These are phyloP conservation scores for Simmondsia chinensis DNA, from an alignment of 148 eudicot genomes.

Conservation along the genomic window DNA sequence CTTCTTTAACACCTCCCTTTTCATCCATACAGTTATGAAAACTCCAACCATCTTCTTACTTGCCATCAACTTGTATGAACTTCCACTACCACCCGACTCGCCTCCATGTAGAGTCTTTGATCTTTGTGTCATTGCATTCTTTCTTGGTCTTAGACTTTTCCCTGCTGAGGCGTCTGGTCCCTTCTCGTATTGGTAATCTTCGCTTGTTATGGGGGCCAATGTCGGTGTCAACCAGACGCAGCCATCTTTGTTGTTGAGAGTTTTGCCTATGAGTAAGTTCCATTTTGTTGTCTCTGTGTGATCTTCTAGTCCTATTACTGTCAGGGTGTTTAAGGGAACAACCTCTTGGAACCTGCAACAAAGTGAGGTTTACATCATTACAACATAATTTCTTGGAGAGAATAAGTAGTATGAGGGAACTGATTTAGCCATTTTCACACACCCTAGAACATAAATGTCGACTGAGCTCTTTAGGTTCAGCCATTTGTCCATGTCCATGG, in stretches of 20 bases:
- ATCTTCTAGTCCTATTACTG: conserved; percentile 48
- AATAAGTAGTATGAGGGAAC: background rate
- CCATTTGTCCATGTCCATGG: conserved; percentile 62
- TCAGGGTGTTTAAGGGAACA: conserved; percentile 39
- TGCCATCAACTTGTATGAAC: conserved; percentile 44
- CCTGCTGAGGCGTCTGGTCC: conserved; percentile 17
- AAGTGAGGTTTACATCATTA: too few relatives aligned
- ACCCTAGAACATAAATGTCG: conserved; percentile 64
- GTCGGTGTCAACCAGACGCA: conserved; percentile 68
- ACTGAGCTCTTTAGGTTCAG: conserved; percentile 45
- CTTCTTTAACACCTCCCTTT: conserved; percentile 28
- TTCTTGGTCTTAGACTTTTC: conserved; percentile 19
- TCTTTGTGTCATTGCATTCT: too few relatives aligned
- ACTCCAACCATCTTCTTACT: conserved; percentile 79
- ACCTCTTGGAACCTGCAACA: conserved; percentile 51
- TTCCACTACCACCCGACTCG: conserved; percentile 3
- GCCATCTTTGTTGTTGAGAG: conserved; percentile 64
- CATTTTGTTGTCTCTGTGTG: conserved; percentile 43
- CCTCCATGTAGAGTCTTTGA: too few relatives aligned
- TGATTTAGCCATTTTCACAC: background rate
- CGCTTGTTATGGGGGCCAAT: conserved; percentile 25
- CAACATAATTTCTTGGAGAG: too few relatives aligned
- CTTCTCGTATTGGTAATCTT: conserved; percentile 27
- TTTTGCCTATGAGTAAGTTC: conserved; percentile 62
- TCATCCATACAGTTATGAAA: conserved; percentile 58